Percentiles rank a stretch among this genome's conserved stretches.
phyloP scores from a whole-genome alignment of 2,329 filamentous ascomycete species.

The Trichocomaceae sp. region DNA sequence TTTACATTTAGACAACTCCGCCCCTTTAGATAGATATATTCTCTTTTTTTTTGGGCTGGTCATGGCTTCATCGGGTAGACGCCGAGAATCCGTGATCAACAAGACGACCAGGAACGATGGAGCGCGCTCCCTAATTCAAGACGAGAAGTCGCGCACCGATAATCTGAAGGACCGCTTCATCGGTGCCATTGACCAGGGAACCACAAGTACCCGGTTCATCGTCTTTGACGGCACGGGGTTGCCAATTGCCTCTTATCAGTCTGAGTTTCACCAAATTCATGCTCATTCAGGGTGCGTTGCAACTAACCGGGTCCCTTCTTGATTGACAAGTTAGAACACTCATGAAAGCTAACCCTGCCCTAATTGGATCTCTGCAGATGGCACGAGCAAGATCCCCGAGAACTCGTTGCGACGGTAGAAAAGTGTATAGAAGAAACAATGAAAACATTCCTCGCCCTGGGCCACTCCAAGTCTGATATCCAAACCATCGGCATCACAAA shows the following conservation, averaged over 20 bases:
- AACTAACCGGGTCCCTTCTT: too few species aligned
- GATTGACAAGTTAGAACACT: background rate
- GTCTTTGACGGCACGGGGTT: slow-evolving; percentile 78
- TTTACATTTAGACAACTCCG: background rate
- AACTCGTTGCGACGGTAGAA: slow-evolving; percentile 68
- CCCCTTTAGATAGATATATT: slow-evolving; percentile 1
- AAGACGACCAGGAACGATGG: slow-evolving; percentile 28
- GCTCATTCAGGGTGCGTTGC: slow-evolving; percentile 70
- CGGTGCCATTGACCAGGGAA: slow-evolving; percentile 85
- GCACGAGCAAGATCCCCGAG: slow-evolving; percentile 81
- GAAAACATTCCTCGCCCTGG: slow-evolving; percentile 62
- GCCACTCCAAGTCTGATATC: slow-evolving; percentile 62
- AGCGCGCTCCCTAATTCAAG: slow-evolving; percentile 29
- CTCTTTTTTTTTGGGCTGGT: background rate
- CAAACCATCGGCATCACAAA: slow-evolving; percentile 78
- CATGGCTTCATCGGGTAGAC: slow-evolving; percentile 14
- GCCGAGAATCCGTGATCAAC: slow-evolving; percentile 22
- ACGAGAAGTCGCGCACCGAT: slow-evolving; percentile 25
- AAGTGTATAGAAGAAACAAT: slow-evolving; percentile 72
- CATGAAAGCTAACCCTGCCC: background rate
- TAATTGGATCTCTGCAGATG: slow-evolving; percentile 48
- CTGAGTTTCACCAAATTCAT: slow-evolving; percentile 79
- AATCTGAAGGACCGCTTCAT: slow-evolving; percentile 53
- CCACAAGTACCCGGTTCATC: slow-evolving; percentile 81
- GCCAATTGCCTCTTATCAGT: slow-evolving; percentile 74